phyloP scores from a whole-genome alignment of 805 yeast species.

The Lachancea waltii region DNA sequence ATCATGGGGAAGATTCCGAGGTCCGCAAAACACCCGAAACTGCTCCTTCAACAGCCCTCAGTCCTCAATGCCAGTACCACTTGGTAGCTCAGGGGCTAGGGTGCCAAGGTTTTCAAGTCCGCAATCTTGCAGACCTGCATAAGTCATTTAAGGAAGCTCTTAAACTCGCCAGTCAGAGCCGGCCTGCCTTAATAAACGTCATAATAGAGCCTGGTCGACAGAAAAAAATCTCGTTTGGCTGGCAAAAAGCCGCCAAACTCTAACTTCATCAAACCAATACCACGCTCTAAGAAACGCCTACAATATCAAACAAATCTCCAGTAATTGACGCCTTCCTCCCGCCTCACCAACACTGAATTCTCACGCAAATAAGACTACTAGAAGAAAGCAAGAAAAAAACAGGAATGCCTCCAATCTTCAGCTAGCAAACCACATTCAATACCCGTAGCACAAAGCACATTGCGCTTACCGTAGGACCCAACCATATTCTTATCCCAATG shows the following conservation, averaged over 20 bases:
- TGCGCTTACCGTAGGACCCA: too few species aligned
- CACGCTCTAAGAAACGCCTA: too few species aligned
- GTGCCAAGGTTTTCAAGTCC: constrained; percentile 44
- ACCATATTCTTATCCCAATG: too few species aligned
- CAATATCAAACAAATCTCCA: too few species aligned
- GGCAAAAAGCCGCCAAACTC: constrained; percentile 47
- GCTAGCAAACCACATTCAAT: too few species aligned
- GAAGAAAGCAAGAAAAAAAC: too few species aligned
- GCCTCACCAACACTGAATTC: too few species aligned
- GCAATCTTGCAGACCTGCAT: constrained; percentile 37
- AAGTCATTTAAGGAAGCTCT: constrained; percentile 35
- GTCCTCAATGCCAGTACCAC: constrained; percentile 53
- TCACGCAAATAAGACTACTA: too few species aligned
- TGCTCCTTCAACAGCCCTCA: constrained; percentile 55
- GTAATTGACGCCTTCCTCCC: too few species aligned
- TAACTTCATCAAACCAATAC: too few species aligned
- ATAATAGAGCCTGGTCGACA: constrained; percentile 54
- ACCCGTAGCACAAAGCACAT: too few species aligned
- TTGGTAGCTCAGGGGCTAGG: constrained; percentile 50
- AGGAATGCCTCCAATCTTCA: too few species aligned
- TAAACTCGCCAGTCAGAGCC: constrained; percentile 23
- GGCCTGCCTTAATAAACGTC: constrained; percentile 49
- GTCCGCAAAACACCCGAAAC: constrained; percentile 22
- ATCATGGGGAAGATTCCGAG: constrained; percentile 48
- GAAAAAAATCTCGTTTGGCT: constrained; percentile 53